Evolutionary conservation across 768 basidiomycete genomes (phyloP).

Genomic region (Mycena floridula): DNA sequence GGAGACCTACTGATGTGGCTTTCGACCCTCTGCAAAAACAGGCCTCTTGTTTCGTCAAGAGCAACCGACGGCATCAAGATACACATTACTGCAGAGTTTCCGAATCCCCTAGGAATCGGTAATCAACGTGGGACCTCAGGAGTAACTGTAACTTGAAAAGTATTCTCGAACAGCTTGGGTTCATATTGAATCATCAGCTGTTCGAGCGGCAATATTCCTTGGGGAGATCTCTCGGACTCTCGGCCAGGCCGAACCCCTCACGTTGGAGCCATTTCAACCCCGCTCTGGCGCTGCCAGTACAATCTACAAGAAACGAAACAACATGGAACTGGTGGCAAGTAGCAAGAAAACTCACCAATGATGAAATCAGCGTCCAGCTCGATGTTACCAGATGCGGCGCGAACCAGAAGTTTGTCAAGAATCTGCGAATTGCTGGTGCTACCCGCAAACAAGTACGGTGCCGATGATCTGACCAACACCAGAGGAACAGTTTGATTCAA

Average conservation of each 20-base stretch:
- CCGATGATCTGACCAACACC: constrained; percentile 20
- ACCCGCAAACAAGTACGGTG: constrained; percentile 16
- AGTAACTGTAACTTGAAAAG: constrained; percentile 11
- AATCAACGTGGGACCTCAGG: constrained; percentile 8
- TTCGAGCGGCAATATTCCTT: constrained; percentile 9
- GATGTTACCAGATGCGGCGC: constrained; percentile 7
- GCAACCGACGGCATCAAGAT: neutral
- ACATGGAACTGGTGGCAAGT: too few species aligned
- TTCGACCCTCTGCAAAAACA: too few species aligned
- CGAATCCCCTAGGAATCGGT: constrained; percentile 12
- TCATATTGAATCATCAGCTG: constrained; percentile 15
- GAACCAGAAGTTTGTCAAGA: constrained; percentile 11
- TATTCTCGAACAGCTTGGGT: constrained; percentile 17
- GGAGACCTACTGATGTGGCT: neutral
- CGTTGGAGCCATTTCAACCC: constrained; percentile 20
- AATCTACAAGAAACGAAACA: too few species aligned
- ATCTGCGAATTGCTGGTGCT: constrained; percentile 9
- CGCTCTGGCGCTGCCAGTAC: constrained; percentile 20
- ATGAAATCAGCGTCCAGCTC: constrained; percentile 13
- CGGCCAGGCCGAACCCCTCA: constrained; percentile 12
- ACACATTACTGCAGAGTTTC: constrained; percentile 8
- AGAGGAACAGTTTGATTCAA: constrained; percentile 4
- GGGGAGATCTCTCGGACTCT: constrained; percentile 1
- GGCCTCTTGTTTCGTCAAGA: neutral
- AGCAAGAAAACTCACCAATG: constrained; percentile 1